Base-by-base conservation (phyloP, 2,329 filamentous ascomycete species). In the Xylaria sp. region DNA sequence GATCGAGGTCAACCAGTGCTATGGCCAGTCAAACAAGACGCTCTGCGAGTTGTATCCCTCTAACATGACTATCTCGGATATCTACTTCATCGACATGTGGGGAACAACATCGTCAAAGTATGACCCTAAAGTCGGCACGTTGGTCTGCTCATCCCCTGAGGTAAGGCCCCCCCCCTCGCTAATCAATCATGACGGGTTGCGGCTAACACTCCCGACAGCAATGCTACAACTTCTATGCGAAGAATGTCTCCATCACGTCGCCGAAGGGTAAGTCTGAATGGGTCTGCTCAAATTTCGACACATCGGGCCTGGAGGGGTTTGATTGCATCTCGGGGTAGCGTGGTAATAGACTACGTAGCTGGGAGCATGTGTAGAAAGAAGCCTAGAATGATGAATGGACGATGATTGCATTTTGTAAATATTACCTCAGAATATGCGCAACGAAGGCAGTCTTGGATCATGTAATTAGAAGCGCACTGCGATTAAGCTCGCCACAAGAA, bases 1-100 rank as follows among this genome's bases (percentile, higher is more conserved):
- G 2, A 87, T 91, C 70, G 86, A 89, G 68, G 81, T 90, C 56
- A 88, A 88, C n/a, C 88, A 90, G 75, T 90, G 88, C 80, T 89
- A 90, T 68, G 87, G 87, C 2, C 77, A 78, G 66, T 75, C 71
- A 11, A 78, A 78, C 65, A n/a, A 73, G 62, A 69, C 80, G 72
- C 67, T 77, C 70, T 68, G 83, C 77, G 61, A 83, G 73, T 17
- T 85, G 54, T 77, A 73, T 36, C 76, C 77, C 53, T 76, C 76
- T 0, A 75, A 76, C 19, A 71, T 89, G 66, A 88, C 84, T 0
- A 89, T 90, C 69, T 83, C 81, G 19, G 83, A 89, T 68, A 79
- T 90, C 55, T 79, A 81, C 4, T 86, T 90, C 74, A 85, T 81
- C 68, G 85, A 89, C 70, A 85, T 90, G 75, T 73, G 66, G 24